Evolutionary conservation across 1,139 yeast species (phyloP).

Genomic region (Sugiyamaella grinbergsii): DNA sequence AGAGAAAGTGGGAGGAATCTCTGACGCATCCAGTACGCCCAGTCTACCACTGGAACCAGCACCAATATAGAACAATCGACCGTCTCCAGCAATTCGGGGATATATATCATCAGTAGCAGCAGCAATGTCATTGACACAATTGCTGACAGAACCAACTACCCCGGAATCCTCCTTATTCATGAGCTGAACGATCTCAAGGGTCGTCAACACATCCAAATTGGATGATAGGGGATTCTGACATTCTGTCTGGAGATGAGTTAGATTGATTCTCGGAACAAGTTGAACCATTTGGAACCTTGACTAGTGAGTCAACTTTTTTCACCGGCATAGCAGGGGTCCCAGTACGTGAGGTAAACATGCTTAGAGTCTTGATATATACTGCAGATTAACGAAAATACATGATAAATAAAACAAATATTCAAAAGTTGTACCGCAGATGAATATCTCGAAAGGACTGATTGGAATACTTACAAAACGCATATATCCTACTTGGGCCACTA

Average conservation of each 20-base stretch:
- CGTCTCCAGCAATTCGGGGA: constrained; percentile 35
- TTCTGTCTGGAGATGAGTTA: constrained; percentile 34
- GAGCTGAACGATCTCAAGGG: constrained; percentile 31
- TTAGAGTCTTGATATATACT: constrained; percentile 8
- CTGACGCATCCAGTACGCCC: constrained; percentile 39
- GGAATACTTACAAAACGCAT: constrained; percentile 19
- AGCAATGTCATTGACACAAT: constrained; percentile 31
- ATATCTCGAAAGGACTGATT: not conserved
- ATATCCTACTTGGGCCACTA: constrained; percentile 9
- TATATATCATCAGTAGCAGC: constrained; percentile 36
- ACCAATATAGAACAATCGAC: constrained; percentile 39
- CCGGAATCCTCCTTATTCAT: constrained; percentile 36
- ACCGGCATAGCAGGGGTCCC: too few relatives aligned
- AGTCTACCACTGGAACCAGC: constrained; percentile 41
- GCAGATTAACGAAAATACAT: not conserved
- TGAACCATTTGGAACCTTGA: constrained; percentile 1
- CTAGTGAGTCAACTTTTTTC: too few relatives aligned
- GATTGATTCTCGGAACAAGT: constrained; percentile 19
- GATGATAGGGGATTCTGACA: constrained; percentile 31
- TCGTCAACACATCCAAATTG: constrained; percentile 30
- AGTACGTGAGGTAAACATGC: too few relatives aligned
- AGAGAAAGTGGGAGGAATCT: constrained; percentile 42
- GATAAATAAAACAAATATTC: not conserved
- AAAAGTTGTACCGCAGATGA: not conserved
- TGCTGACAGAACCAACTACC: constrained; percentile 31